Evolutionary conservation across 306 rosid species (phyloP), one percentile per base, ranked within the genome.

Genomic region (Trifolium dubium): DNA sequence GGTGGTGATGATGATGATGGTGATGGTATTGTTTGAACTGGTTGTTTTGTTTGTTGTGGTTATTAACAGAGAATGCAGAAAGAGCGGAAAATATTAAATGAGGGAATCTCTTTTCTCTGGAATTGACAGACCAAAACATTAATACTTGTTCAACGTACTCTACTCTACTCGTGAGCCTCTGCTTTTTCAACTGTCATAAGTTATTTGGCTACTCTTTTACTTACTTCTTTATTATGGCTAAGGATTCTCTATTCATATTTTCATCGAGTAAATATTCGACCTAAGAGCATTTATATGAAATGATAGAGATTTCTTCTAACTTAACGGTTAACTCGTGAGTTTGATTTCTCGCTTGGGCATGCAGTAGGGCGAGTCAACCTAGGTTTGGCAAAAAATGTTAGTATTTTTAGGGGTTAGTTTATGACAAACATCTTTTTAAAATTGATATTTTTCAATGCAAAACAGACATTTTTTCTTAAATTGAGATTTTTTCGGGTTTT

Each of bases 81-180:
- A 53, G 12, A 53, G 59, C 4, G 30, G 30, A 53, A 53, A 53
- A 53, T 82, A 80, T 53, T 87, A 35, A 84, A 74, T 68, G 78
- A 80, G 82, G 91, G 91, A 84, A 87, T 87, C 91, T 84, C 49
- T 43, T 43, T 43, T 23, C 49, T 43, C 49, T 43, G 49, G 13
- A 43, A 43, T 10, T 72, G 58, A 77, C 87, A 80, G 85, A 37
- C 82, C 28, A n/a, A 71, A 63, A 79, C 83, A 83, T 83, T 86
- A 83, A 83, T 80, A 66, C 69, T 4, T 5, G 5, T 4, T 2
- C 47, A 41, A 10, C 4, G 47, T 41, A 41, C 47, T 40, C 12
- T 9, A 9, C 66, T 64, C 73, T 30, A 23, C 23, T 23, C 40
- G 65, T 31, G 65, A 60, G 65, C 5, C 18, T 60, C 19, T 59